Percentiles rank a stretch among this genome's conserved stretches.
Evolutionary conservation across 2,329 filamentous ascomycete genomes (phyloP).

Genomic region (Fusarium sublunatum): DNA sequence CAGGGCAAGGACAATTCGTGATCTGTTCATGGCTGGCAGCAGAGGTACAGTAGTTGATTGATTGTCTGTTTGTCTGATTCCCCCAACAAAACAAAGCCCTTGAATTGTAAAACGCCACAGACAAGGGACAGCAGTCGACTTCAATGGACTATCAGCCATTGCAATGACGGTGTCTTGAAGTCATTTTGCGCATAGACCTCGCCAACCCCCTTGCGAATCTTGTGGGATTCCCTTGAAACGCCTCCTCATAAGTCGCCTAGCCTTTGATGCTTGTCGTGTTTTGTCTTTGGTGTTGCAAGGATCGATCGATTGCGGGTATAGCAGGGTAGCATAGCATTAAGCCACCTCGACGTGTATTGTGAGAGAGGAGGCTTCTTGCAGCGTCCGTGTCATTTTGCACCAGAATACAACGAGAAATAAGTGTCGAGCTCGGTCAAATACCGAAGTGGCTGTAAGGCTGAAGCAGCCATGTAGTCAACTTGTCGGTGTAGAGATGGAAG

Average conservation of each 20-base stretch:
- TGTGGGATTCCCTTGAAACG: not conserved
- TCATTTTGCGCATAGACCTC: slow-evolving; percentile 8
- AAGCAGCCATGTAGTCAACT: slow-evolving; percentile 3
- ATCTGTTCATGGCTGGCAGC: slow-evolving; percentile 27
- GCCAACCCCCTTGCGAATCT: slow-evolving; percentile 21
- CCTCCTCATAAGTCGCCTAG: not conserved
- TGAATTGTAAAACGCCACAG: slow-evolving; percentile 28
- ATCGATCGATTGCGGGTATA: not conserved
- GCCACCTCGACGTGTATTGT: not conserved
- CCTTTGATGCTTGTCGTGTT: slow-evolving; percentile 3
- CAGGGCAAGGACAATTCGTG: slow-evolving; percentile 7
- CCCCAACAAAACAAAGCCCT: slow-evolving; percentile 32
- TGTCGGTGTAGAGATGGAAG: not conserved
- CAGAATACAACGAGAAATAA: slow-evolving; percentile 4
- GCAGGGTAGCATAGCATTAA: not conserved
- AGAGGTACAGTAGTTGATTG: slow-evolving; percentile 5
- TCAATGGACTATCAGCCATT: slow-evolving; percentile 4
- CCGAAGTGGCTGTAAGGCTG: not conserved
- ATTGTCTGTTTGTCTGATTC: slow-evolving; percentile 11
- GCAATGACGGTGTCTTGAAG: slow-evolving; percentile 22
- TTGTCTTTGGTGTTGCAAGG: slow-evolving; percentile 2
- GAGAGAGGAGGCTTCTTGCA: slow-evolving; percentile 3
- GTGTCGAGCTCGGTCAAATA: slow-evolving; percentile 8
- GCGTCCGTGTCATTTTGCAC: slow-evolving; percentile 1
- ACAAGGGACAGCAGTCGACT: slow-evolving; percentile 12